phyloP scores from a whole-genome alignment of 208 protist genomes.

The Leishmania tarentolae region DNA sequence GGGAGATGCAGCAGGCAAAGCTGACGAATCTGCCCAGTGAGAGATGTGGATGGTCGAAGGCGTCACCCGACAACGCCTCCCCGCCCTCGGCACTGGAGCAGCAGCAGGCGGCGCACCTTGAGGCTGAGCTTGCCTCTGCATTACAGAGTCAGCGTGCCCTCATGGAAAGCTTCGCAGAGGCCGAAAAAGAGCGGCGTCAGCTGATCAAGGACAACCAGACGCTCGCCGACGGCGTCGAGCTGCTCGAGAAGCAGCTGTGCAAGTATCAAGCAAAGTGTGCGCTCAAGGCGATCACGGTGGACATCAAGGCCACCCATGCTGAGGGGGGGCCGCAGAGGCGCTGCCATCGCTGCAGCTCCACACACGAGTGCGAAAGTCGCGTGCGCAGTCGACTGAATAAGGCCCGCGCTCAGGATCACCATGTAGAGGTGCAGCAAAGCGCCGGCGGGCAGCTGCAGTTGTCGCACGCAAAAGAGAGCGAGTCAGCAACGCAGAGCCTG shows the following conservation, averaged over 20 bases:
- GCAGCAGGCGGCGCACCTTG: conserved; percentile 13
- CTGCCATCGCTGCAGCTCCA: neutral
- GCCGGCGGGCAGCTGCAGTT: neutral
- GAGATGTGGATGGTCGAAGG: neutral
- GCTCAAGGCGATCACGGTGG: neutral
- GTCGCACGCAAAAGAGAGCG: neutral
- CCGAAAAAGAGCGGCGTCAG: conserved; percentile 26
- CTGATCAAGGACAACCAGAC: conserved; percentile 39
- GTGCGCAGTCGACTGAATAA: conserved; percentile 9
- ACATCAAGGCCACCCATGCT: neutral
- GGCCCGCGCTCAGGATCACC: conserved; percentile 3
- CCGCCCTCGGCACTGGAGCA: neutral
- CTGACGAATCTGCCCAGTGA: neutral
- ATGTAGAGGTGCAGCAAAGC: neutral
- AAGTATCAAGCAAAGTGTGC: neutral
- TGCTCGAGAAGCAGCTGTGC: conserved; percentile 29
- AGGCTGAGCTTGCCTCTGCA: conserved; percentile 19
- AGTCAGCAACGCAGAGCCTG: neutral
- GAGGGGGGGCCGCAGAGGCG: neutral
- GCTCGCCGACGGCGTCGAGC: conserved; percentile 37
- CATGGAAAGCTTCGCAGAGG: conserved; percentile 14
- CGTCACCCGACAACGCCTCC: neutral
- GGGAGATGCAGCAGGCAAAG: neutral
- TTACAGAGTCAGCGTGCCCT: conserved; percentile 38
- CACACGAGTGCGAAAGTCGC: neutral